A percentile compares a stretch with the other conserved stretches of the same genome.
These are phyloP conservation scores for Huntiella abstrusa DNA, from an alignment of 2,329 filamentous ascomycete species.

Conservation along the genomic window DNA sequence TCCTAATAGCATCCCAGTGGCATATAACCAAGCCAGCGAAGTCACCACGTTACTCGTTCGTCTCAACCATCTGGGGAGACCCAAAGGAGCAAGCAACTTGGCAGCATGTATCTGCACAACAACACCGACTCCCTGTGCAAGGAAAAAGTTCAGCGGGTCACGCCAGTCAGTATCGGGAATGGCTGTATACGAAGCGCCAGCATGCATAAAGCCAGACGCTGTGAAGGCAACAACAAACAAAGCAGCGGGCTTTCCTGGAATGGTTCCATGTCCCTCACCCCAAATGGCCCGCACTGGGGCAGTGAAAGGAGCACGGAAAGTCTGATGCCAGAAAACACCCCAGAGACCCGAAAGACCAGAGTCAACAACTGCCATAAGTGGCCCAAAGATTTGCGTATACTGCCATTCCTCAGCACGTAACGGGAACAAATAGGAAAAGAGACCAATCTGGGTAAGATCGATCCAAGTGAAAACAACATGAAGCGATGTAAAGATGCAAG, in stretches of 20 bases:
- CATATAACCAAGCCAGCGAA: slow-evolving; percentile 46
- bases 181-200: slow-evolving; percentile 47
- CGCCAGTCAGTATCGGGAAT: slow-evolving; percentile 34
- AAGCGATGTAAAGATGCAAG: slow-evolving; percentile 41
- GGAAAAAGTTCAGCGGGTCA: slow-evolving; percentile 48
- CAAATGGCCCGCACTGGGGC: slow-evolving; percentile 35
- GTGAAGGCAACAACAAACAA: slow-evolving; percentile 36
- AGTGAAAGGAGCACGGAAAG: slow-evolving; percentile 56
- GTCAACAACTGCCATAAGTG: slow-evolving; percentile 34
- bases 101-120: slow-evolving; percentile 29
- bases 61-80: slow-evolving; percentile 26
- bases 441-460: slow-evolving; percentile 35
- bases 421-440: slow-evolving; percentile 33
- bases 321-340: slow-evolving; percentile 82
- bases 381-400: slow-evolving; percentile 37
- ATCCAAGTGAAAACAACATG: slow-evolving; percentile 39
- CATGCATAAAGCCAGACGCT: slow-evolving; percentile 52
- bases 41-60: slow-evolving; percentile 41
- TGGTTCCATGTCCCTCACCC: slow-evolving; percentile 18
- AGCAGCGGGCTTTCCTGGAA: slow-evolving; percentile 13
- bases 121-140: slow-evolving; percentile 48
- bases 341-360: slow-evolving; percentile 64
- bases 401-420: slow-evolving; percentile 31
- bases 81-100: slow-evolving; percentile 10
- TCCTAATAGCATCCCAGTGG: slow-evolving; percentile 44